phyloP scores from a whole-genome alignment of 2,329 filamentous ascomycete species.

The Furcasterigmium sp. region DNA sequence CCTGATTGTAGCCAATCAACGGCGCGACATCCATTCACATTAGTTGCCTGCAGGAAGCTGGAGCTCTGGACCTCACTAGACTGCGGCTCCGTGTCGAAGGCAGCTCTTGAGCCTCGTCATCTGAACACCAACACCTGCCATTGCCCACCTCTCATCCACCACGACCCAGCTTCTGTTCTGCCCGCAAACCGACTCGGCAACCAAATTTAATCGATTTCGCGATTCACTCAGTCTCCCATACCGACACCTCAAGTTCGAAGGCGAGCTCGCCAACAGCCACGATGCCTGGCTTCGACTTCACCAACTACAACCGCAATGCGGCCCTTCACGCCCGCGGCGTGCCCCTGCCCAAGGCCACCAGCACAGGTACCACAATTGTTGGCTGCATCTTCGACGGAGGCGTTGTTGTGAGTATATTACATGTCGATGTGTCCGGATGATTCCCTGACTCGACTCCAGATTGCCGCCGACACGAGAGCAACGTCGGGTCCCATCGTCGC shows the following conservation, averaged over 20 bases:
- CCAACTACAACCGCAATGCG: slow-evolving; percentile 98
- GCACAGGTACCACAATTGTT: slow-evolving; percentile 97
- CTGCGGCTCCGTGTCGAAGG: no score
- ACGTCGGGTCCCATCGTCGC: slow-evolving; percentile 97
- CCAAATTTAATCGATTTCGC: no score
- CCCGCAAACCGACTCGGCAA: no score
- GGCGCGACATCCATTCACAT: neutral
- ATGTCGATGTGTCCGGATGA: neutral
- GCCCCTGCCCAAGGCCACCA: slow-evolving; percentile 93
- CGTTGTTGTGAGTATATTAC: slow-evolving; percentile 66
- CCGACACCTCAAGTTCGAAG: no score
- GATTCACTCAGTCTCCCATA: no score
- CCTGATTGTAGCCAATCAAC: neutral
- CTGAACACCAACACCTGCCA: slow-evolving; percentile 1
- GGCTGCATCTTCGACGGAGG: slow-evolving; percentile 95
- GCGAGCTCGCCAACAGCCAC: no score
- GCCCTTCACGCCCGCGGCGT: slow-evolving; percentile 92
- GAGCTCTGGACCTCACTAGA: slow-evolving; percentile 5
- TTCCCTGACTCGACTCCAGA: slow-evolving; percentile 44
- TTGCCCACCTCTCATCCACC: neutral
- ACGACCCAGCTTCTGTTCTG: neutral
- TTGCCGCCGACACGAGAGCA: slow-evolving; percentile 95
- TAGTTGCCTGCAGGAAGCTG: slow-evolving; percentile 2
- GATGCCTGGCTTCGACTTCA: slow-evolving; percentile 99
- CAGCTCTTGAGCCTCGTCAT: slow-evolving; percentile 21